These are phyloP conservation scores for Setomelanomma holmii DNA, from an alignment of 2,329 filamentous ascomycete species.

Conservation along the genomic window DNA sequence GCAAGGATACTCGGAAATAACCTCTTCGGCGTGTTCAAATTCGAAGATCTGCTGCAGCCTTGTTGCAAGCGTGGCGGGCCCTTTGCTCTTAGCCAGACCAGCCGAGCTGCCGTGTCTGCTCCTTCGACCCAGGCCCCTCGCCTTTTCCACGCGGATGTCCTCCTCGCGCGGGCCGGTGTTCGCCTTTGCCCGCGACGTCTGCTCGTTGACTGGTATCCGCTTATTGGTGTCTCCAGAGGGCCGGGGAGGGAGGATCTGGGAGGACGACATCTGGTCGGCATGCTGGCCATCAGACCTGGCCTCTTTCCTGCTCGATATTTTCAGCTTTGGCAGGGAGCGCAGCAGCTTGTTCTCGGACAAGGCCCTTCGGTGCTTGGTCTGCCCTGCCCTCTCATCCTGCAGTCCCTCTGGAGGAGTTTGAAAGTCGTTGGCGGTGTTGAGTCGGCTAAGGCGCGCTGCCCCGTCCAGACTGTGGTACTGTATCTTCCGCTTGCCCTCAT, in stretches of 20 bases:
- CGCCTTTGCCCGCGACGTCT: conserved; percentile 21
- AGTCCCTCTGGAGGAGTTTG: conserved; percentile 14
- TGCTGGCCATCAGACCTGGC: conserved; percentile 26
- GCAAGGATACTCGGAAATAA: conserved; percentile 91
- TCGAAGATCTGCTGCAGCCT: conserved; percentile 71
- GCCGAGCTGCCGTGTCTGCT: conserved; percentile 35
- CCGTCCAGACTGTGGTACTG: conserved; percentile 41
- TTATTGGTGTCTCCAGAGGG: conserved; percentile 26
- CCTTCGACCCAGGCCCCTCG: conserved; percentile 26
- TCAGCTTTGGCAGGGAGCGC: conserved; percentile 69
- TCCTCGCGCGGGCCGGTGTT: conserved; percentile 31
- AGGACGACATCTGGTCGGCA: conserved; percentile 60
- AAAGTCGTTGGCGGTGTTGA: conserved; percentile 45
- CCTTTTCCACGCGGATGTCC: conserved; percentile 31
- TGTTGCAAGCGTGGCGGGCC: conserved; percentile 68
- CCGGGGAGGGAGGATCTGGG: conserved; percentile 47
- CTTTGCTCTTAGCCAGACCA: conserved; percentile 26
- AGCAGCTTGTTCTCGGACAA: conserved; percentile 71
- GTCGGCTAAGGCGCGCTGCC: conserved; percentile 44
- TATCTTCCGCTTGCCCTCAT: conserved; percentile 36
- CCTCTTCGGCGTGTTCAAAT: conserved; percentile 81
- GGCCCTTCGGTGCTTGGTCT: conserved; percentile 61
- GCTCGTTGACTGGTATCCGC: conserved; percentile 15
- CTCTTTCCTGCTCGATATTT: conserved; percentile 44
- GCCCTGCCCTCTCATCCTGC: conserved; percentile 22